A percentile compares a stretch with the other conserved stretches of the same genome.
These are phyloP conservation scores for Termitomyces titanicus DNA, from an alignment of 768 basidiomycete genomes.

Conservation along the genomic window DNA sequence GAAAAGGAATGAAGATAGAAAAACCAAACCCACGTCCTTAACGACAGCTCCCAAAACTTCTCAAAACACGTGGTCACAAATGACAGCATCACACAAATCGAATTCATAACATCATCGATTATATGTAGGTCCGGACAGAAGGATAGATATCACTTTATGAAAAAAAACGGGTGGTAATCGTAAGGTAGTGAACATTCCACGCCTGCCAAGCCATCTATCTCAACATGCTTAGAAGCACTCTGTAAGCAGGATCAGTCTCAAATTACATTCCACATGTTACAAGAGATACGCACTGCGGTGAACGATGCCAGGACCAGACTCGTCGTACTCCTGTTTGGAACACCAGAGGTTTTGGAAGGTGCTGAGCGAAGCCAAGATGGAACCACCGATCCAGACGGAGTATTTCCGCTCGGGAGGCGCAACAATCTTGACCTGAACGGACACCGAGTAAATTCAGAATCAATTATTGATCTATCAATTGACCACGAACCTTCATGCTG, in stretches of 20 bases:
- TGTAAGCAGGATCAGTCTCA: constrained; percentile 7
- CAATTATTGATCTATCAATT: neutral
- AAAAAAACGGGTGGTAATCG: constrained; percentile 7
- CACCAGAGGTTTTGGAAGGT: constrained; percentile 98
- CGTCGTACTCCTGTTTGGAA: constrained; percentile 91
- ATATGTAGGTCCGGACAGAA: constrained; percentile 8
- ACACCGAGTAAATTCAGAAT: constrained; percentile 2
- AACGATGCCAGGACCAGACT: constrained; percentile 74
- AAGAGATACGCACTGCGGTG: constrained; percentile 60
- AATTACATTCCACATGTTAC: neutral
- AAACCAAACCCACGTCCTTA: neutral
- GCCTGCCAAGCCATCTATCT: constrained; percentile 2
- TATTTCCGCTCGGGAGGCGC: constrained; percentile 93
- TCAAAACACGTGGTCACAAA: constrained; percentile 10
- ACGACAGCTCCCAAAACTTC: constrained; percentile 5
- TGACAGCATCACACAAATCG: neutral
- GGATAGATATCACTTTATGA: constrained; percentile 7
- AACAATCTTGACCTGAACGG: constrained; percentile 75
- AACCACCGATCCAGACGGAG: constrained; percentile 94
- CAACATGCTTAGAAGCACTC: constrained; percentile 25
- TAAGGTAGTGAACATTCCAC: constrained; percentile 9
- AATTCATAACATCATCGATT: constrained; percentile 7
- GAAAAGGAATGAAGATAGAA: neutral
- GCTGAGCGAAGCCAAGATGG: constrained; percentile 81
- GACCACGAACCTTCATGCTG: constrained; percentile 73